Evolutionary conservation across 495 filamentous ascomycete species (phyloP).

Genomic region (Talaromyces proteolyticus): DNA sequence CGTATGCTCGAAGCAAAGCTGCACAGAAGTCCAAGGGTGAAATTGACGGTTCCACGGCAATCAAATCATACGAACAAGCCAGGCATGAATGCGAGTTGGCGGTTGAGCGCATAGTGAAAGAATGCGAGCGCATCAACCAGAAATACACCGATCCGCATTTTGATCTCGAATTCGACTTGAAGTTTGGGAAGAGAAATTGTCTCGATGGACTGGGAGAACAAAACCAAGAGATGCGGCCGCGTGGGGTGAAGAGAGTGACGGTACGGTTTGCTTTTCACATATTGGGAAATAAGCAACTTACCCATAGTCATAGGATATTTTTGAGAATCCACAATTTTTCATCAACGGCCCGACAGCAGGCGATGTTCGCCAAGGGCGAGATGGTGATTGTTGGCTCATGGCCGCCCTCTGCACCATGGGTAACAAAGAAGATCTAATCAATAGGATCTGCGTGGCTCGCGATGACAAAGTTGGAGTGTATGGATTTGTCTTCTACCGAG

Average conservation of each 20-base stretch:
- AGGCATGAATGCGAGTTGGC: slow-evolving; percentile 61
- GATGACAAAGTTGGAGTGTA: slow-evolving; percentile 84
- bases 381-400: slow-evolving; percentile 91
- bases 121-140: slow-evolving; percentile 79
- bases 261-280: slow-evolving; percentile 21
- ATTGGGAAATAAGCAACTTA: not conserved
- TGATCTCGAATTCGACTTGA: slow-evolving; percentile 77
- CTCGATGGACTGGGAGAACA: slow-evolving; percentile 52
- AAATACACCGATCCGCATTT: slow-evolving; percentile 89
- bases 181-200: slow-evolving; percentile 51
- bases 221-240: slow-evolving; percentile 42
- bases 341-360: slow-evolving; percentile 78
- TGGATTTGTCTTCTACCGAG: slow-evolving; percentile 87
- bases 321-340: slow-evolving; percentile 80
- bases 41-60: slow-evolving; percentile 49
- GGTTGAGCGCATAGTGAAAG: slow-evolving; percentile 74
- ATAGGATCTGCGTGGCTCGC: slow-evolving; percentile 74
- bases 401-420: slow-evolving; percentile 79
- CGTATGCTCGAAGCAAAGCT: slow-evolving; percentile 58
- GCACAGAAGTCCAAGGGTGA: slow-evolving; percentile 45
- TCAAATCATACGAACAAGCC: slow-evolving; percentile 68
- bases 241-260: slow-evolving; percentile 59
- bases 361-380: slow-evolving; percentile 71
- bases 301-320: slow-evolving; percentile 57
- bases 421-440: slow-evolving; percentile 73